Percentiles rank a stretch among this genome's conserved stretches.
These are phyloP conservation scores for Plectosphaerella sp. DNA, from an alignment of 2,329 filamentous ascomycete genomes.

Conservation along the genomic window DNA sequence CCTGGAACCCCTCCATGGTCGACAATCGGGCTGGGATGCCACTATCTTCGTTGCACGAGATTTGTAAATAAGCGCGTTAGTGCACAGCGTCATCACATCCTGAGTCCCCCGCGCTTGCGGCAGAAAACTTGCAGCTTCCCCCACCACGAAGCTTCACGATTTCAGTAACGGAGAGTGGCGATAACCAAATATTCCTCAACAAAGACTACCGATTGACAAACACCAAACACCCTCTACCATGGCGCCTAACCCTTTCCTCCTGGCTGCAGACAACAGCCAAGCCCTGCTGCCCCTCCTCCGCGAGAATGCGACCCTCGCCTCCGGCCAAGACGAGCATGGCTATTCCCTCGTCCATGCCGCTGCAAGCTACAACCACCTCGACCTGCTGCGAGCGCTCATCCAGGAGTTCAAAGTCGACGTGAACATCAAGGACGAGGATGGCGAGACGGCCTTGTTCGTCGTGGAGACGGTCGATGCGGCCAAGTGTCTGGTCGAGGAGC, in stretches of 20 bases:
- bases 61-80: no score
- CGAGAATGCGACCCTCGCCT: slow-evolving; percentile 70
- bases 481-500: slow-evolving; percentile 74
- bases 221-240: slow-evolving; percentile 22
- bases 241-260: slow-evolving; percentile 61
- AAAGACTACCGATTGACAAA: no score
- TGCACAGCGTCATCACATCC: no score
- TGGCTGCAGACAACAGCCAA: slow-evolving; percentile 77
- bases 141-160: no score
- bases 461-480: slow-evolving; percentile 78
- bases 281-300: slow-evolving; percentile 71
- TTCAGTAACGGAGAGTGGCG: no score
- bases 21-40: no score
- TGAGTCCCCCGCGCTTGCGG: no score
- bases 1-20: no score
- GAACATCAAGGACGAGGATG: slow-evolving; percentile 83
- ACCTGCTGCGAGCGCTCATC: slow-evolving; percentile 72
- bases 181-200: no score
- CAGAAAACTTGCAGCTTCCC: no score
- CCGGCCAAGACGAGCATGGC: slow-evolving; percentile 80
- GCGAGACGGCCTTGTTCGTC: slow-evolving; percentile 93
- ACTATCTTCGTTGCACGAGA: no score
- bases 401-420: slow-evolving; percentile 73
- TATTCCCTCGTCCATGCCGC: slow-evolving; percentile 94
- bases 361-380: slow-evolving; percentile 83